A percentile compares a stretch with the other conserved stretches of the same genome.
These are phyloP conservation scores for Heracleum sosnowskyi DNA, from an alignment of 129 eudicot genomes.

Conservation along the genomic window DNA sequence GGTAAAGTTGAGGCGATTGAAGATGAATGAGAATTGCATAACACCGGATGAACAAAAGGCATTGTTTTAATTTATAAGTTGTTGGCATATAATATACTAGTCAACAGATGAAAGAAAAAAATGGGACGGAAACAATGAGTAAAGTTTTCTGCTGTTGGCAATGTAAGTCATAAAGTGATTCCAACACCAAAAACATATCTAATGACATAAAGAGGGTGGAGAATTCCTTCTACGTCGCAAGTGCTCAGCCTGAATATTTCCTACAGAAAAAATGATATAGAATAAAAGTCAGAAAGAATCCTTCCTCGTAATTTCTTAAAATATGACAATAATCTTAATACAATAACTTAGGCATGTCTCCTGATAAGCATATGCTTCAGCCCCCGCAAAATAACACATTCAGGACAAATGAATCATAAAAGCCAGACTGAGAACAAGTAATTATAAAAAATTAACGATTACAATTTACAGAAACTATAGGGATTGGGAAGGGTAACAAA, in stretches of 20 bases:
- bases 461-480: neutral
- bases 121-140: neutral
- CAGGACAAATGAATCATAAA: neutral
- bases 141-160: neutral
- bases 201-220: neutral
- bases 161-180: neutral
- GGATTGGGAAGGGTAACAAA: neutral
- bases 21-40: neutral
- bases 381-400: slow-evolving; percentile 45
- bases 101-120: neutral
- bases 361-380: slow-evolving; percentile 30
- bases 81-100: neutral
- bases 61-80: neutral
- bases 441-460: neutral
- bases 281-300: neutral
- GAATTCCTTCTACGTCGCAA: neutral
- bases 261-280: slow-evolving; percentile 1
- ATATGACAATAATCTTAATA: neutral
- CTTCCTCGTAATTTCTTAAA: neutral
- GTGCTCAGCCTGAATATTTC: neutral
- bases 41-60: neutral
- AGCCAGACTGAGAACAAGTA: neutral
- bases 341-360: slow-evolving; percentile 33
- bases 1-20: neutral
- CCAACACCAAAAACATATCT: neutral